These are phyloP conservation scores for Vigna trinervia DNA, from an alignment of 306 rosid genomes.

Conservation along the genomic window DNA sequence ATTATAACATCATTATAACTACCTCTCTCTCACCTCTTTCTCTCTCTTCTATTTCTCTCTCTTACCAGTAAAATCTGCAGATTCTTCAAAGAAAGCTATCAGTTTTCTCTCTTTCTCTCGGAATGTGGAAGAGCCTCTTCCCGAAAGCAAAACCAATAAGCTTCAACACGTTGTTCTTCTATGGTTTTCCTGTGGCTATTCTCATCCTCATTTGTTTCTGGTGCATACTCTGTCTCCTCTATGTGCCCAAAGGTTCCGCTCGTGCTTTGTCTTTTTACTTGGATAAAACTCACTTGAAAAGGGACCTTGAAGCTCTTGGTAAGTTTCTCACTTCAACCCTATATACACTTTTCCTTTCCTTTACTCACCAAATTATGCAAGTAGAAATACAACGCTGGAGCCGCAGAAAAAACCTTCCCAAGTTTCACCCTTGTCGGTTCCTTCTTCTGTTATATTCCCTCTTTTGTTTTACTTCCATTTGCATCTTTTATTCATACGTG, in stretches of 20 bases:
- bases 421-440: neutral
- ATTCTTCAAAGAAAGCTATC: too few relatives aligned
- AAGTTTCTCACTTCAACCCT: neutral
- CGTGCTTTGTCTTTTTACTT: conserved; percentile 65
- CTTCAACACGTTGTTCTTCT: conserved; percentile 75
- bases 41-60: too few relatives aligned
- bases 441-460: neutral
- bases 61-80: too few relatives aligned
- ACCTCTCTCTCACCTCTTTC: too few relatives aligned
- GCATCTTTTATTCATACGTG: neutral
- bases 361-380: too few relatives aligned
- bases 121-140: conserved; percentile 82
- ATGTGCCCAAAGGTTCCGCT: conserved; percentile 56
- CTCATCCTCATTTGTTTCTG: conserved; percentile 60
- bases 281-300: conserved; percentile 69
- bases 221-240: conserved; percentile 67
- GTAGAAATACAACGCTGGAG: neutral
- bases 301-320: conserved; percentile 84
- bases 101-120: too few relatives aligned
- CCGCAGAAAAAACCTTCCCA: neutral
- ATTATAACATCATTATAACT: too few relatives aligned
- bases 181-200: conserved; percentile 72
- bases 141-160: conserved; percentile 71
- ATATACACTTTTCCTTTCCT: neutral
- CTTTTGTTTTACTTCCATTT: too few relatives aligned